A percentile compares a stretch with the other conserved stretches of the same genome.
phyloP scores from a whole-genome alignment of 2,329 filamentous ascomycete genomes.

The Trichoderma gracile region DNA sequence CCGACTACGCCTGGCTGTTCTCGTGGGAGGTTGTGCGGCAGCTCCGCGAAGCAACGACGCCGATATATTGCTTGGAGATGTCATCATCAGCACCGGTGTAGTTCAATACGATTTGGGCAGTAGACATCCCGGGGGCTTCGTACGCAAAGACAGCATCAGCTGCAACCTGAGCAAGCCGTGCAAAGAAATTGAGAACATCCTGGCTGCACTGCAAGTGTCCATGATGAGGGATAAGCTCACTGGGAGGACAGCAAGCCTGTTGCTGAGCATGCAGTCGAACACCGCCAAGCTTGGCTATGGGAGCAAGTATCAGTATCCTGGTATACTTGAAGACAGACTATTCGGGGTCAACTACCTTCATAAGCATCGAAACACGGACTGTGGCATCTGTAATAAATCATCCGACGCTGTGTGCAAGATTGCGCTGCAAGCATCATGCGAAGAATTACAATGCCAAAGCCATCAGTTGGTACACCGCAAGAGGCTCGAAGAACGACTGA shows the following conservation, averaged over 20 bases:
- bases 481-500: conserved; percentile 26
- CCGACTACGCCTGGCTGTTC: conserved; percentile 36
- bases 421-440: conserved; percentile 22
- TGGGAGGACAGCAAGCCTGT: conserved; percentile 20
- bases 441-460: conserved; percentile 24
- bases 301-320: conserved; percentile 34
- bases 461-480: conserved; percentile 37
- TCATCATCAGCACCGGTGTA: conserved; percentile 36
- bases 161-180: conserved; percentile 33
- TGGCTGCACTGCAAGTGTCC: conserved; percentile 27
- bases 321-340: conserved; percentile 33
- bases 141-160: conserved; percentile 30
- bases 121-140: conserved; percentile 31
- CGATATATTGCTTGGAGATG: conserved; percentile 37
- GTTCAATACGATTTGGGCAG: conserved; percentile 37
- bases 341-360: conserved; percentile 37
- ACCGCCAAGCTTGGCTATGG: background rate
- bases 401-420: conserved; percentile 18
- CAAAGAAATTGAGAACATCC: conserved; percentile 33
- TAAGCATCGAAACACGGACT: conserved; percentile 33
- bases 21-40: conserved; percentile 45
- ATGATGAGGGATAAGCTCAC: background rate
- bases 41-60: conserved; percentile 30
- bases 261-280: conserved; percentile 22
- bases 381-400: conserved; percentile 7